A percentile compares a stretch with the other conserved stretches of the same genome.
phyloP scores from a whole-genome alignment of 2,329 filamentous ascomycete genomes.

The Paecilomyces dactylethromorphus region DNA sequence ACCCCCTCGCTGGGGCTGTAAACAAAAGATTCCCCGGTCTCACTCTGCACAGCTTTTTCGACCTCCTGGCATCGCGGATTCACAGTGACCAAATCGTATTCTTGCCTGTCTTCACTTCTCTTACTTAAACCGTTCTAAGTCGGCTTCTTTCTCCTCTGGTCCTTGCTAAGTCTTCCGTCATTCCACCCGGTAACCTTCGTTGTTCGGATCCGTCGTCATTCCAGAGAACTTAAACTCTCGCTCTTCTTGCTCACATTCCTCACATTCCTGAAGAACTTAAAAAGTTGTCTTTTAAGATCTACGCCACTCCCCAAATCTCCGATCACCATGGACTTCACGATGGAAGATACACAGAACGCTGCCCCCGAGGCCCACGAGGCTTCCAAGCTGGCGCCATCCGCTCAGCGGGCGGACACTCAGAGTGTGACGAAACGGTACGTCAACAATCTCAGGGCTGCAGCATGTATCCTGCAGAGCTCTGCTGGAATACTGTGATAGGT shows the following conservation, averaged over 20 bases:
- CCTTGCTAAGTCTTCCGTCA: constrained; percentile 12
- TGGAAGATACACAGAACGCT: constrained; percentile 62
- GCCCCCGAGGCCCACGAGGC: constrained; percentile 57
- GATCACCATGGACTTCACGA: constrained; percentile 45
- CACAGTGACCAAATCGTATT: background rate
- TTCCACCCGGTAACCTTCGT: constrained; percentile 13
- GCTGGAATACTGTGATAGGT: background rate
- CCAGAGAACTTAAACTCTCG: constrained; percentile 22
- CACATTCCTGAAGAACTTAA: constrained; percentile 13
- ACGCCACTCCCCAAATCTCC: background rate
- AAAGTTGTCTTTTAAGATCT: constrained; percentile 6
- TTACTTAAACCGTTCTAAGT: background rate
- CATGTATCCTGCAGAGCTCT: background rate
- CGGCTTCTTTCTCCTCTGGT: constrained; percentile 1
- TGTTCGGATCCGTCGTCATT: constrained; percentile 26
- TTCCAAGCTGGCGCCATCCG: constrained; percentile 52
- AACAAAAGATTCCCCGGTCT: constrained; percentile 8
- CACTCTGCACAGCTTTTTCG: background rate
- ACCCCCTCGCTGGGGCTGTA: constrained; percentile 6
- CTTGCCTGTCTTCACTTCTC: constrained; percentile 1
- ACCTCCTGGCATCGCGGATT: background rate
- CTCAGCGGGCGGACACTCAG: constrained; percentile 59
- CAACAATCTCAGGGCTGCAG: background rate
- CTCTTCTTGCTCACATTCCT: constrained; percentile 17
- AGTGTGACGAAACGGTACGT: constrained; percentile 71